Conservation (phyloP, 2,329 filamentous ascomycete species). For the Botrytis byssoidea region DNA sequence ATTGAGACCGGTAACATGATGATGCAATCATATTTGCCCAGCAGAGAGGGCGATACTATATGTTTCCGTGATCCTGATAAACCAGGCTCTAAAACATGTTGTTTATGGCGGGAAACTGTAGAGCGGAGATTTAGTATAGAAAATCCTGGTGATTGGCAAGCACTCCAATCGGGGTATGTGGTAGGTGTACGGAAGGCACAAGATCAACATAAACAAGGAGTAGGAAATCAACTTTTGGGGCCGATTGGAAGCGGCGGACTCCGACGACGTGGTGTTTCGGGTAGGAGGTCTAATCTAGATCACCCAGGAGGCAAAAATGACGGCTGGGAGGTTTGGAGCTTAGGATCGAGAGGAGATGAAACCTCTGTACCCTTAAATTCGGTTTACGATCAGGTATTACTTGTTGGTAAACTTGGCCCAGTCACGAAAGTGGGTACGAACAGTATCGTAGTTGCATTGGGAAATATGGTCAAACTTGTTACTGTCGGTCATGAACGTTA, state of each 20-base stretch:
- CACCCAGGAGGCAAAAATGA: conserved; percentile 29
- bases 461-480: conserved; percentile 70
- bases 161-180: conserved; percentile 58
- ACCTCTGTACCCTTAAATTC: conserved; percentile 25
- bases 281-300: background rate
- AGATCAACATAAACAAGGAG: conserved; percentile 24
- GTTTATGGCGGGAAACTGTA: conserved; percentile 51
- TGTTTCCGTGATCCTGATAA: conserved; percentile 52
- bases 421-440: conserved; percentile 60
- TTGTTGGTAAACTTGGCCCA: conserved; percentile 65
- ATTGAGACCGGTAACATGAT: conserved; percentile 60
- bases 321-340: conserved; percentile 54
- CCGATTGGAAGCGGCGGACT: conserved; percentile 20
- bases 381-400: conserved; percentile 48
- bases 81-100: conserved; percentile 46
- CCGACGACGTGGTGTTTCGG: conserved; percentile 26
- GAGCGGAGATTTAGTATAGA: conserved; percentile 53
- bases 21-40: conserved; percentile 61
- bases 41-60: conserved; percentile 54
- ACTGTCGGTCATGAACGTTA: conserved; percentile 65
- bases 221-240: background rate
- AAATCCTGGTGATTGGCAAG: conserved; percentile 66
- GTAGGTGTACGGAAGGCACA: conserved; percentile 58
- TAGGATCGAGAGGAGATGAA: conserved; percentile 46
- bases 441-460: conserved; percentile 68